A percentile compares a stretch with the other conserved stretches of the same genome.
These are phyloP conservation scores for Hanseniaspora guilliermondii DNA, from an alignment of 805 yeast species.

Conservation along the genomic window DNA sequence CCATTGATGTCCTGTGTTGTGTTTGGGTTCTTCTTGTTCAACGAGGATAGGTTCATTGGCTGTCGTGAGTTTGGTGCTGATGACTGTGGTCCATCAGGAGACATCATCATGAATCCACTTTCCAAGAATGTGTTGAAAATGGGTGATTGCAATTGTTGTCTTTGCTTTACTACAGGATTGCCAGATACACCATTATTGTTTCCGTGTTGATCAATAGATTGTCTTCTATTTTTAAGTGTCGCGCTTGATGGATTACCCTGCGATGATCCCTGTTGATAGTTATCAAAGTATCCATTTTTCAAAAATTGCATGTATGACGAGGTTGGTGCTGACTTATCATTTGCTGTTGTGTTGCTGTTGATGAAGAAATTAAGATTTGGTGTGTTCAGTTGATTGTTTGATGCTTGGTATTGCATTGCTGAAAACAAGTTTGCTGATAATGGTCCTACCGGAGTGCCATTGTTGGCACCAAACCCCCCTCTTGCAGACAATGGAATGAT, in stretches of 20 bases:
- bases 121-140: conserved; percentile 6
- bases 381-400: conserved; percentile 5
- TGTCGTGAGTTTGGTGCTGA: neutral
- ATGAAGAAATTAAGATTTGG: conserved; percentile 9
- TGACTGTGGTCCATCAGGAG: conserved; percentile 4
- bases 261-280: neutral
- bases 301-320: conserved; percentile 1
- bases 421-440: conserved; percentile 12
- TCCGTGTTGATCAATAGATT: neutral
- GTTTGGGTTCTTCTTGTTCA: neutral
- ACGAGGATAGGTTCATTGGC: neutral
- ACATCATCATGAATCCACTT: conserved; percentile 10
- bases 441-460: conserved; percentile 5
- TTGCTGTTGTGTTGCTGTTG: neutral
- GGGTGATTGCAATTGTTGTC: conserved; percentile 5
- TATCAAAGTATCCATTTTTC: conserved; percentile 1
- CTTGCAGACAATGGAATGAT: conserved; percentile 7
- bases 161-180: neutral
- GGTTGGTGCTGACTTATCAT: neutral
- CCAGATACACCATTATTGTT: neutral
- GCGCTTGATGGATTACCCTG: neutral
- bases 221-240: neutral
- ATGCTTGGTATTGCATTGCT: conserved; percentile 5
- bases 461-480: neutral
- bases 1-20: neutral